Base-by-base conservation (phyloP, 495 filamentous ascomycete species). In the Lasiosphaeris hirsuta region DNA sequence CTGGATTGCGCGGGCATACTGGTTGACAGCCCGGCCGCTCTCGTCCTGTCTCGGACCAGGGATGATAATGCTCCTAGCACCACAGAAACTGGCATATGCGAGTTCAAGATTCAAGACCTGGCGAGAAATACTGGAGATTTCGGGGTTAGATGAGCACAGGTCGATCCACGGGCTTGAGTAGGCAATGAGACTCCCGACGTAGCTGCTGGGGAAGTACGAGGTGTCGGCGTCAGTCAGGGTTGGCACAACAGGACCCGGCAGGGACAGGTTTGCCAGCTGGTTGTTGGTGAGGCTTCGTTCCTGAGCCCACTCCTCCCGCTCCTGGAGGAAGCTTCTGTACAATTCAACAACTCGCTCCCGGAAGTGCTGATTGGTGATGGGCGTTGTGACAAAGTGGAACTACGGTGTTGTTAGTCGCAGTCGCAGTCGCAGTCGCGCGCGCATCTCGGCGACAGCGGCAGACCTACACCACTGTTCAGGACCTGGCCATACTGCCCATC, bases 11-110 rank as follows among this genome's bases (percentile, higher is more conserved):
- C 90, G 84, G 35, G 90, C 90, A 78, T 92, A 97, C 64, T 90
- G 88, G 3, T 83, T 66, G 35, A 81, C 66, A 5, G 75, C 73
- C 19, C 72, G 67, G 43, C 71, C 63, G 39, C 57, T 74, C 9
- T 73, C 72, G 53, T 69, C 65, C 13, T 66, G 79, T 67, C 66
- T 84, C 1, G 92, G 94, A 4, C 90, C 90, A 3, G 85, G 86
- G 34, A 97, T 75, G 52, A 97, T 75, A 39, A 99, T 79, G 68
- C 88, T 95, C 17, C 84, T 84, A 58, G 92, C 80, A 13, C 94
- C 94, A 67, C 90, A 96, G 74, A 97, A 99, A 48, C 89, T 90
- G 37, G 94, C 95, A 71, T 97, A 99, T 17, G 89, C 86, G 14
- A 97, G 82, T 63, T 99, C 94, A 51, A 94, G 75, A 69, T 90